Evolutionary conservation across 176 grass and related monocot species (phyloP).

Genomic region (Oryza punctata): DNA sequence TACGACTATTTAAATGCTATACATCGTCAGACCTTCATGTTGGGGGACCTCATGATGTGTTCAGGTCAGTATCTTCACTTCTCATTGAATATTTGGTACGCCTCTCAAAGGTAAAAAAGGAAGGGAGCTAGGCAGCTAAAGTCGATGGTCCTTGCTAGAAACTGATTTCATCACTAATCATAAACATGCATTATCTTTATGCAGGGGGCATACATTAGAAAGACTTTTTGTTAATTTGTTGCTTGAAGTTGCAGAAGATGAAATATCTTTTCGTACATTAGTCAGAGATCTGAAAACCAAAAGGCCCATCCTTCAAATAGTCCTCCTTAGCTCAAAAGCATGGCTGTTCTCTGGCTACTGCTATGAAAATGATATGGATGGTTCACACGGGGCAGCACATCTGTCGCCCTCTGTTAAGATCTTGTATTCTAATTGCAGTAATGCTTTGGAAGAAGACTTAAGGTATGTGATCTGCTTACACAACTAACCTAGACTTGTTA

Average conservation of each 20-base stretch:
- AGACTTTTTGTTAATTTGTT: slow-evolving; percentile 76
- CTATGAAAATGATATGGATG: slow-evolving; percentile 60
- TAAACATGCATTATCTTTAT: slow-evolving; percentile 28
- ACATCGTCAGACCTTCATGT: slow-evolving; percentile 59
- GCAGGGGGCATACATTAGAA: slow-evolving; percentile 69
- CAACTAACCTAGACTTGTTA: slow-evolving; percentile 25
- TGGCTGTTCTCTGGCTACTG: slow-evolving; percentile 70
- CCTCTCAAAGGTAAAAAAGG: neutral
- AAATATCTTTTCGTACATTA: slow-evolving; percentile 86
- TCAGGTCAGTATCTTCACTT: slow-evolving; percentile 61
- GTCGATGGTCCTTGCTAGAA: slow-evolving; percentile 6
- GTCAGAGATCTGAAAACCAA: slow-evolving; percentile 79
- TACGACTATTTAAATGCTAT: slow-evolving; percentile 87
- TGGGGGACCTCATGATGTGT: slow-evolving; percentile 55
- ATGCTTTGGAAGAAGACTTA: slow-evolving; percentile 59
- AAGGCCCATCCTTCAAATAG: slow-evolving; percentile 65
- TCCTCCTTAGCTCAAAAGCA: slow-evolving; percentile 77
- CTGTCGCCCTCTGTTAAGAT: slow-evolving; percentile 74
- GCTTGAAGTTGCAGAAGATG: slow-evolving; percentile 83
- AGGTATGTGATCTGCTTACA: slow-evolving; percentile 45
- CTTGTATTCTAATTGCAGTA: slow-evolving; percentile 65
- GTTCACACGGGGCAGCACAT: slow-evolving; percentile 47
- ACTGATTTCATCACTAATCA: neutral
- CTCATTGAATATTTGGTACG: slow-evolving; percentile 27
- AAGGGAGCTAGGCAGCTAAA: neutral